A percentile compares a stretch with the other conserved stretches of the same genome.
These are phyloP conservation scores for Rhodotorula sp. DNA, from an alignment of 1,284 basidiomycete species.

Conservation along the genomic window DNA sequence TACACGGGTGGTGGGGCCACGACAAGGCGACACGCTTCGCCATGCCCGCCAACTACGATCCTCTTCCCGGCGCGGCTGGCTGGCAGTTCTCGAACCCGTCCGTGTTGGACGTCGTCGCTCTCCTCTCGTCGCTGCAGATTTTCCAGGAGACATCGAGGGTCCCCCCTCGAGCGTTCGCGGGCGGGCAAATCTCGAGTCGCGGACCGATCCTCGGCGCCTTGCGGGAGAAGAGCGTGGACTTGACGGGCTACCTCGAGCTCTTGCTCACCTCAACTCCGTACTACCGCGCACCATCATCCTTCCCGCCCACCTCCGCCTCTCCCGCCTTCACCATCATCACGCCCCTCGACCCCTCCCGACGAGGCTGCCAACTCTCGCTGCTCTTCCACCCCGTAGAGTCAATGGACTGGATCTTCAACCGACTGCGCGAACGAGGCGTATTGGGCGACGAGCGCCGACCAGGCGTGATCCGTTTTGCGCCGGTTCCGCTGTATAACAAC, in stretches of 20 bases:
- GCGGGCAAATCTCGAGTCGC: conserved; percentile 13
- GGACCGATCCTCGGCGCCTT: conserved; percentile 57
- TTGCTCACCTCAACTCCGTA: conserved; percentile 63
- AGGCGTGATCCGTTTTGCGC: conserved; percentile 82
- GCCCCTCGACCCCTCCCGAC: conserved; percentile 61
- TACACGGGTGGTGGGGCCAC: conserved; percentile 98
- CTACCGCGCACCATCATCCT: conserved; percentile 49
- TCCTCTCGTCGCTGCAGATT: conserved; percentile 76
- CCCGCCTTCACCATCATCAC: conserved; percentile 78
- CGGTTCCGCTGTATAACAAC: conserved; percentile 79
- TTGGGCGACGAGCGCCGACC: conserved; percentile 86
- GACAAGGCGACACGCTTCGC: conserved; percentile 79
- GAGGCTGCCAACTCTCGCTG: conserved; percentile 83
- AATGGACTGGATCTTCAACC: conserved; percentile 69
- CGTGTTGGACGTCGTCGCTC: conserved; percentile 70
- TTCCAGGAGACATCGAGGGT: conserved; percentile 64
- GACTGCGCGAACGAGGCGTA: conserved; percentile 66
- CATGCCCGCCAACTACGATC: conserved; percentile 80
- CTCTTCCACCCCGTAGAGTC: conserved; percentile 63
- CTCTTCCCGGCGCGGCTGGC: conserved; percentile 84
- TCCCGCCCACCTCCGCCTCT: conserved; percentile 50
- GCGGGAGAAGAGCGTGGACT: conserved; percentile 63
- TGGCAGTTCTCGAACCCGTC: conserved; percentile 95
- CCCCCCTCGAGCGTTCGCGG: conserved; percentile 4
- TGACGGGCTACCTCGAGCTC: conserved; percentile 70